Evolutionary conservation across 2,329 filamentous ascomycete genomes (phyloP).

Genomic region (Tolypocladium paradoxum): DNA sequence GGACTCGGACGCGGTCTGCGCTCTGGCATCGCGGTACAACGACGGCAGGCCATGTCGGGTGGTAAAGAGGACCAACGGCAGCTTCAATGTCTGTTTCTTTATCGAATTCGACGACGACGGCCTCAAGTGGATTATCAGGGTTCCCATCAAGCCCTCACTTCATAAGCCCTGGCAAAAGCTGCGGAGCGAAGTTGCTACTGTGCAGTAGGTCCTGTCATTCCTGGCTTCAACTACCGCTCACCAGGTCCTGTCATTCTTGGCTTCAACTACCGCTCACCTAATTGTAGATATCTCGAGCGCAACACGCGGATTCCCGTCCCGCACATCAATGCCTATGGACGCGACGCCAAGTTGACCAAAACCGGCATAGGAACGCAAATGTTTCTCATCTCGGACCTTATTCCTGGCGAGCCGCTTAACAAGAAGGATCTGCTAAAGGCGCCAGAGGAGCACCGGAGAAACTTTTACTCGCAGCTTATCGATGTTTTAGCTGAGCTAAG

Average conservation of each 20-base stretch:
- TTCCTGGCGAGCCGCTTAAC: conserved; percentile 10
- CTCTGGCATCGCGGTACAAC: conserved; percentile 11
- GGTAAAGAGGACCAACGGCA: conserved; percentile 8
- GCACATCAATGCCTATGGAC: conserved; percentile 10
- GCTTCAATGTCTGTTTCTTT: conserved; percentile 14
- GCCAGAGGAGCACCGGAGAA: conserved; percentile 2
- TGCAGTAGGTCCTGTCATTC: conserved; percentile 9
- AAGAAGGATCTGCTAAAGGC: conserved; percentile 4
- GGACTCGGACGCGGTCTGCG: conserved; percentile 9
- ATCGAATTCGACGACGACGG: conserved; percentile 6
- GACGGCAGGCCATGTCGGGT: conserved; percentile 8
- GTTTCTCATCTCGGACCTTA: conserved; percentile 12
- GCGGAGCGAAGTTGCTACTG: conserved; percentile 14
- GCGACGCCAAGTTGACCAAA: conserved; percentile 1
- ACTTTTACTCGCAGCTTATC: conserved; percentile 15
- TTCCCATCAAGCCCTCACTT: conserved; percentile 12
- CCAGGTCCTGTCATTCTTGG: not conserved
- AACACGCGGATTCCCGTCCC: conserved; percentile 13
- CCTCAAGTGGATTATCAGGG: conserved; percentile 11
- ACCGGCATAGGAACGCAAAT: conserved; percentile 1
- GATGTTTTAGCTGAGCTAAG: conserved; percentile 14
- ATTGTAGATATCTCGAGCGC: conserved; percentile 9
- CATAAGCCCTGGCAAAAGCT: conserved; percentile 14
- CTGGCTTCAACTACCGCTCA: too few relatives aligned
- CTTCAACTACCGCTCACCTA: not conserved